Percentiles rank a stretch among this genome's conserved stretches.
Evolutionary conservation across 2,329 filamentous ascomycete species (phyloP).

Genomic region (Neofusicoccum parvum): DNA sequence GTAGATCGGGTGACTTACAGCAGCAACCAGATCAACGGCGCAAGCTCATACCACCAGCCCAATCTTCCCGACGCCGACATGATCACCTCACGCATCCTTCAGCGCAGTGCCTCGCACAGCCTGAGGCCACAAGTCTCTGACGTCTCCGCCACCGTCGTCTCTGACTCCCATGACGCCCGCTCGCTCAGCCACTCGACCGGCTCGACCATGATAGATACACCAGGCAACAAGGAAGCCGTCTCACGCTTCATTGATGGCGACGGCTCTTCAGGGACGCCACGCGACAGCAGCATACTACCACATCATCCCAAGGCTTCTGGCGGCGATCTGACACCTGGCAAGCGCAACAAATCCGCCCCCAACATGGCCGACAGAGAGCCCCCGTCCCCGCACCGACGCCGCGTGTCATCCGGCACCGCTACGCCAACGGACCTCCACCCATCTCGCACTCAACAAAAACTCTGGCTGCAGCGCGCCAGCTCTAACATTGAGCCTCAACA

Average conservation of each 20-base stretch:
- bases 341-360: constrained; percentile 42
- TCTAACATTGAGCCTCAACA: constrained; percentile 68
- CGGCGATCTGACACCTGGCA: constrained; percentile 33
- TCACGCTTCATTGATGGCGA: constrained; percentile 49
- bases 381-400: constrained; percentile 9
- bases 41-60: constrained; percentile 35
- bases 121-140: constrained; percentile 67
- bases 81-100: constrained; percentile 67
- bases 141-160: constrained; percentile 57
- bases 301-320: constrained; percentile 25
- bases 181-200: constrained; percentile 34
- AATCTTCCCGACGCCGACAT: constrained; percentile 59
- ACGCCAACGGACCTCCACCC: constrained; percentile 44
- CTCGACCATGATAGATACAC: constrained; percentile 43
- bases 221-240: constrained; percentile 41
- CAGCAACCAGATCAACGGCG: constrained; percentile 31
- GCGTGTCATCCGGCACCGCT: constrained; percentile 34
- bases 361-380: constrained; percentile 33
- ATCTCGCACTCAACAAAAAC: constrained; percentile 73
- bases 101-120: constrained; percentile 63
- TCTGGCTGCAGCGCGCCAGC: constrained; percentile 73
- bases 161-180: constrained; percentile 36
- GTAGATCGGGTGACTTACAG: constrained; percentile 16
- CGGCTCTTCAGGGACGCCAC: constrained; percentile 44
- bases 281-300: constrained; percentile 41